Base-by-base conservation (phyloP, 139 green algal species). In the Penium margaritaceum region DNA sequence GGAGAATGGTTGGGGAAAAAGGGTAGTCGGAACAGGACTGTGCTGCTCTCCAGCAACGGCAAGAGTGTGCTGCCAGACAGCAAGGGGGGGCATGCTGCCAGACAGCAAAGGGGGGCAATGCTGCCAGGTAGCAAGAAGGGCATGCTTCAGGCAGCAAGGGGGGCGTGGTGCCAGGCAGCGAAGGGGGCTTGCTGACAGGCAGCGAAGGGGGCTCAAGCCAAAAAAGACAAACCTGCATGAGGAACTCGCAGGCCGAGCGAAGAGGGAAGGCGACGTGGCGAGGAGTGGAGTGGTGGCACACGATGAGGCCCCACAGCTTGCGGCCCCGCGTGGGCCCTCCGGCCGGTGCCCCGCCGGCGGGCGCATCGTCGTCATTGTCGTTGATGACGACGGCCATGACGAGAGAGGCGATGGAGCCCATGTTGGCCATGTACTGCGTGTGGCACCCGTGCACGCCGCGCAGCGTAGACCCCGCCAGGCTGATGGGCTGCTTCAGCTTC, bases 341-440 rank as follows among this genome's bases (percentile, higher is more conserved):
- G 37, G 24, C 51, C 51, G 24, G 24, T n/a, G n/a, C n/a, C 30
- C 62, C 71, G 29, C n/a, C 32, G 47, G 73, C 35, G 51, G 33
- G 33, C 21, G 46, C 63, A 12, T 77, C 73, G 9, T 82, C 75
- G 24, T 81, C 74, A 34, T 60, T 62, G 54, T 81, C 66, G 41
- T 79, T 82, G 75, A 82, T 76, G 41, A 83, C 53, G 35, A 84
- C 76, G 44, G 78, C 55, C 37, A 84, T 80, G 58, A 83, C 75
- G 34, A 84, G 74, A 3, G 78, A 80, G 2, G 75, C 74, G 1
- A 33, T 60, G 30, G 72, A 81, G n/a, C 78, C 78, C 75, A 84
- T 84, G 74, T 84, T 84, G 17, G 19, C 24, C 75, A 84, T 78
- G 70, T 84, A 84, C 67, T 84, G 41, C 1, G n/a, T 14, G 43